These are phyloP conservation scores for Erythrophleum ivorense DNA, from an alignment of 331 rosid species.

Conservation along the genomic window DNA sequence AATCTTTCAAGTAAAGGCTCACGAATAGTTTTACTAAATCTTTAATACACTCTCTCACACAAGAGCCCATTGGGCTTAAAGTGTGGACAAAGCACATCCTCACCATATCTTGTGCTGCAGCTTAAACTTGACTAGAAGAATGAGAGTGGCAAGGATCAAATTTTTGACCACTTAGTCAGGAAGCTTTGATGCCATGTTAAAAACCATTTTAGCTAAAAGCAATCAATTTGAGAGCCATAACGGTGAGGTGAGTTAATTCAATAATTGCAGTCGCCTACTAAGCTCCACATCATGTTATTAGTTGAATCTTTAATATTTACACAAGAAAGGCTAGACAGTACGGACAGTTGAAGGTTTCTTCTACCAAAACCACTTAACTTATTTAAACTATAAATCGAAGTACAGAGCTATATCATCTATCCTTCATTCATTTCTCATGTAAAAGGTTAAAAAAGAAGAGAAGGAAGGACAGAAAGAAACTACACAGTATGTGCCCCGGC, in stretches of 20 bases:
- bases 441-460: neutral
- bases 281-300: neutral
- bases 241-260: constrained; percentile 2
- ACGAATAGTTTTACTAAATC: neutral
- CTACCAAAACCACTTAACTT: neutral
- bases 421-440: neutral
- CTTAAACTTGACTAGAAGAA: neutral
- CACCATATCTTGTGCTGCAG: neutral
- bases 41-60: neutral
- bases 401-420: constrained; percentile 1
- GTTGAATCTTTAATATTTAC: neutral
- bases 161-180: neutral
- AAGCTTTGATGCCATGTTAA: neutral
- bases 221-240: constrained; percentile 17
- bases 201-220: neutral
- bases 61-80: neutral
- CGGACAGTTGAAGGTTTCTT: neutral
- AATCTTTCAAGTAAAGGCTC: neutral
- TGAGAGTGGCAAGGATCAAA: neutral
- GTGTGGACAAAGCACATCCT: neutral
- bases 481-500: neutral
- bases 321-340: constrained; percentile 9
- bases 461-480: neutral
- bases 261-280: constrained; percentile 1
- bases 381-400: neutral